These are phyloP conservation scores for Citrus maxima DNA, from an alignment of 345 rosid genomes.

Conservation along the genomic window DNA sequence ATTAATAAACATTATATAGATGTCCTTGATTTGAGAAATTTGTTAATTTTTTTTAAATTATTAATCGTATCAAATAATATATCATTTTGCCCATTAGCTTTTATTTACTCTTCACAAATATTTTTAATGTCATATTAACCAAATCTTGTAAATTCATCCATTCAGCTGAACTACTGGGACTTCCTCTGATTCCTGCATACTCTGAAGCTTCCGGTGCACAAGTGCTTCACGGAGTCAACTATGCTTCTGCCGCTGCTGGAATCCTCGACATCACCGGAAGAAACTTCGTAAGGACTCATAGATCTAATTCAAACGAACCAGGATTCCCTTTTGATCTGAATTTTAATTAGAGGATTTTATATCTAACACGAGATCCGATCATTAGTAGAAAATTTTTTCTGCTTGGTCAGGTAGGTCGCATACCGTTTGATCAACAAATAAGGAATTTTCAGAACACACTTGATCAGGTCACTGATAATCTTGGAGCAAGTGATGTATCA, in stretches of 20 bases:
- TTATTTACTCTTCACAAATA: background rate
- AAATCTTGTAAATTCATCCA: constrained; percentile 2
- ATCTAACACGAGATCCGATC: background rate
- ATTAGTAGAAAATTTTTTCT: background rate
- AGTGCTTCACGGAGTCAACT: constrained; percentile 82
- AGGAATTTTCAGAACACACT: constrained; percentile 73
- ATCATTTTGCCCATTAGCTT: background rate
- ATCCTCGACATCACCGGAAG: constrained; percentile 86
- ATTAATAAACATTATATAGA: too few species aligned
- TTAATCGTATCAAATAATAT: background rate
- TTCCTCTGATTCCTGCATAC: constrained; percentile 80
- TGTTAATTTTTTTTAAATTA: too few species aligned
- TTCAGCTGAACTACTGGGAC: constrained; percentile 76
- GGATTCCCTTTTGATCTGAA: background rate
- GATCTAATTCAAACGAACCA: background rate
- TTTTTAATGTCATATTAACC: background rate
- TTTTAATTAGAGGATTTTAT: background rate
- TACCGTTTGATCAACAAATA: constrained; percentile 81
- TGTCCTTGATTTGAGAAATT: too few species aligned
- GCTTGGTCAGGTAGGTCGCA: constrained; percentile 70
- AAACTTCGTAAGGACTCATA: constrained; percentile 62
- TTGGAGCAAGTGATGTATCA: constrained; percentile 55
- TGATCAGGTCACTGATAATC: constrained; percentile 55
- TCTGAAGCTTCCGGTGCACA: constrained; percentile 76
- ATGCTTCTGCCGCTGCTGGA: constrained; percentile 97